These are phyloP conservation scores for Stephania cephalantha DNA, from an alignment of 164 flowering plant species.

Conservation along the genomic window DNA sequence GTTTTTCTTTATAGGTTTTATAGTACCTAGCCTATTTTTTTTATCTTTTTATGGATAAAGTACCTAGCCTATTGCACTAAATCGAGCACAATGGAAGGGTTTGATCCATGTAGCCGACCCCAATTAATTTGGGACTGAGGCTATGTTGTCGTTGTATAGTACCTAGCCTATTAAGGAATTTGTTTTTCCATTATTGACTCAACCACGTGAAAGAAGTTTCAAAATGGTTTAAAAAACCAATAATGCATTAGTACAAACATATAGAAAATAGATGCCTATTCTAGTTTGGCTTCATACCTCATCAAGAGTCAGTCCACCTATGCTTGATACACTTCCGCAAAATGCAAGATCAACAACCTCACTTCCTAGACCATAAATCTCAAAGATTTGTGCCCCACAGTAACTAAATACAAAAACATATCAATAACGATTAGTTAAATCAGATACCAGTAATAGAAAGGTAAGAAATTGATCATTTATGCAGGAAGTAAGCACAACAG, in stretches of 20 bases:
- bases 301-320: slow-evolving; percentile 86
- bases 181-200: not conserved
- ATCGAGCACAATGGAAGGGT: too few relatives aligned
- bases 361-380: slow-evolving; percentile 87
- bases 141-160: not conserved
- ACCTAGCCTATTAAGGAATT: not conserved
- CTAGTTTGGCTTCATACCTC: slow-evolving; percentile 50
- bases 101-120: too few relatives aligned
- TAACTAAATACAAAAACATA: slow-evolving; percentile 46
- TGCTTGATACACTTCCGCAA: slow-evolving; percentile 78
- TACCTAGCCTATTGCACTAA: not conserved
- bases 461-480: not conserved
- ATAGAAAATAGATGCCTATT: not conserved
- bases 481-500: not conserved
- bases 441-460: slow-evolving; percentile 2
- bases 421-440: not conserved
- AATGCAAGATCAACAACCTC: slow-evolving; percentile 89
- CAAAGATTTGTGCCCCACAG: slow-evolving; percentile 99
- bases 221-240: not conserved
- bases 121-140: too few relatives aligned
- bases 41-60: not conserved
- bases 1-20: not conserved
- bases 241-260: not conserved
- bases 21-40: not conserved
- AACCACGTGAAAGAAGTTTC: not conserved